phyloP scores from a whole-genome alignment of 176 grass and related monocot species.

The Rhynchospora tenuis region DNA sequence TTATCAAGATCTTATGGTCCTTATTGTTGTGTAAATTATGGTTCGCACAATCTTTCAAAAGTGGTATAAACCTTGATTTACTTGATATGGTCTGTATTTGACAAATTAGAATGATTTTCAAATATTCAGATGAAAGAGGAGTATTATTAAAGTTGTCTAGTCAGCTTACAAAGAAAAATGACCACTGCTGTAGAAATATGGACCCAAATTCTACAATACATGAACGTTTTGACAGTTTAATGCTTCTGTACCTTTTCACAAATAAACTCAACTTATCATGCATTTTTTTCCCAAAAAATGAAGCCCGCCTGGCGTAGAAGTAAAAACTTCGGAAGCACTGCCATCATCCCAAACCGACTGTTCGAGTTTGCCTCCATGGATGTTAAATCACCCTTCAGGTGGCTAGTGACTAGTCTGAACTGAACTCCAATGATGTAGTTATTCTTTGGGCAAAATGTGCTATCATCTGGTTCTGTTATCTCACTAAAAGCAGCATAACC shows the following conservation, averaged over 20 bases:
- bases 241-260: neutral
- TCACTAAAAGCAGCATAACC: neutral
- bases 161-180: too few species aligned
- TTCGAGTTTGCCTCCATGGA: conserved; percentile 5
- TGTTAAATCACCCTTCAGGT: neutral
- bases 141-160: too few species aligned
- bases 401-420: neutral
- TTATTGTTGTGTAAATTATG: neutral
- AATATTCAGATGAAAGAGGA: neutral
- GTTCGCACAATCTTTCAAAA: neutral
- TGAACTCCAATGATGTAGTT: neutral
- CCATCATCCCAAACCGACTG: neutral
- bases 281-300: neutral
- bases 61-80: neutral
- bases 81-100: neutral
- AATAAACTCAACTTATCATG: neutral
- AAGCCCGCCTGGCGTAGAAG: neutral
- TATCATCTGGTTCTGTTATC: neutral
- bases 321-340: neutral
- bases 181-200: neutral
- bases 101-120: neutral
- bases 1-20: neutral
- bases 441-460: neutral
- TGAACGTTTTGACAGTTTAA: neutral
- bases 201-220: neutral